phyloP scores from a whole-genome alignment of 2,329 filamentous ascomycete species.

The Xylariaceae sp. region DNA sequence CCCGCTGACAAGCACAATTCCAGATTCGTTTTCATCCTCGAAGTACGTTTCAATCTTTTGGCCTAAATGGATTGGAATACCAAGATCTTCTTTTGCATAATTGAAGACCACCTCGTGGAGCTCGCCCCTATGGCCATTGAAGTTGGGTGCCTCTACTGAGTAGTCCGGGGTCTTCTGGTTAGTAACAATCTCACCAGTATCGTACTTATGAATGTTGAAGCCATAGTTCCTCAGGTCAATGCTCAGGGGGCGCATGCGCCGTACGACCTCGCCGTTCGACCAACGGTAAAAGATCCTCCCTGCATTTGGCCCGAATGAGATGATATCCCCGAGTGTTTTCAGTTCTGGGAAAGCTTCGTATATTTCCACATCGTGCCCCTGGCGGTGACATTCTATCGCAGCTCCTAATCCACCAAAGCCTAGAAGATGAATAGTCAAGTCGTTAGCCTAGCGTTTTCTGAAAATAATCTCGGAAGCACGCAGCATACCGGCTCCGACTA shows the following conservation, averaged over 20 bases:
- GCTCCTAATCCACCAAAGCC: constrained; percentile 65
- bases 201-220: constrained; percentile 65
- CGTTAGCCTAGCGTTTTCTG: not conserved
- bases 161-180: constrained; percentile 53
- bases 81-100: constrained; percentile 56
- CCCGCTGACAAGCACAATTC: constrained; percentile 53
- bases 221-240: constrained; percentile 57
- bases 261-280: constrained; percentile 51
- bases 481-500: constrained; percentile 49
- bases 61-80: constrained; percentile 58
- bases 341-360: constrained; percentile 61
- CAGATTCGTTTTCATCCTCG: constrained; percentile 53
- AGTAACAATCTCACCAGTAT: constrained; percentile 60
- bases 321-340: constrained; percentile 64
- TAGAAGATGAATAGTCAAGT: constrained; percentile 9
- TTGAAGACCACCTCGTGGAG: constrained; percentile 62
- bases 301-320: constrained; percentile 63
- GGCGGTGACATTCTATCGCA: constrained; percentile 64
- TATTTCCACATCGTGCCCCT: constrained; percentile 61
- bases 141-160: constrained; percentile 53
- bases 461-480: not conserved
- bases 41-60: constrained; percentile 56
- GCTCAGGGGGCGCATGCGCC: constrained; percentile 51
- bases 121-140: constrained; percentile 64
- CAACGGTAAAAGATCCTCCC: constrained; percentile 64